Evolutionary conservation across 345 rosid species (phyloP).

Genomic region (Acer yangbiense): DNA sequence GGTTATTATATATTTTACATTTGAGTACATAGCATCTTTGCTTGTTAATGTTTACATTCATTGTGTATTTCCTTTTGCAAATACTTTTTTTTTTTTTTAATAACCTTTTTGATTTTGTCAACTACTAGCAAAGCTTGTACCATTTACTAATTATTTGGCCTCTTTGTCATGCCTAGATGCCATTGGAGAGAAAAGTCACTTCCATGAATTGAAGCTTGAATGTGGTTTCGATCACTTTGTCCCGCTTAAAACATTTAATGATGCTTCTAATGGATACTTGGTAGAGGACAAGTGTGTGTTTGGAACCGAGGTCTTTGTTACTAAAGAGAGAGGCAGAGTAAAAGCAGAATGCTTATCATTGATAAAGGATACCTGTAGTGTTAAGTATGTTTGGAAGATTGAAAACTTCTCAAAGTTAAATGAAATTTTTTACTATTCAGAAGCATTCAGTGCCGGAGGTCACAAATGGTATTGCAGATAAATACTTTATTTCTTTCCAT

Average conservation of each 20-base stretch:
- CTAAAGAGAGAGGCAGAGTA: conserved; percentile 36
- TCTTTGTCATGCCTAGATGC: conserved; percentile 29
- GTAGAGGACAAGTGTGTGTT: conserved; percentile 39
- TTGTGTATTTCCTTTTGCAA: too few species aligned
- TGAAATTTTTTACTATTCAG: conserved; percentile 18
- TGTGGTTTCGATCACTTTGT: conserved; percentile 48
- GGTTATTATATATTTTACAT: conserved; percentile 24
- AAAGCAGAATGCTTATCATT: conserved; percentile 38
- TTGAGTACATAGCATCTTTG: background rate
- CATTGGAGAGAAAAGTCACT: conserved; percentile 34
- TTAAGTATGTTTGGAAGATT: conserved; percentile 39
- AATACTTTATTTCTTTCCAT: background rate
- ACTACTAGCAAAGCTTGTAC: background rate
- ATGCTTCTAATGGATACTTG: conserved; percentile 39
- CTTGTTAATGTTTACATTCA: background rate
- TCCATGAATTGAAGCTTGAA: conserved; percentile 36
- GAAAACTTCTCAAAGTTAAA: conserved; percentile 31
- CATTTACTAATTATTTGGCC: background rate
- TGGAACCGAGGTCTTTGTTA: conserved; percentile 47
- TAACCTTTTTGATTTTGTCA: background rate
- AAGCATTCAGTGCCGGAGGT: conserved; percentile 29
- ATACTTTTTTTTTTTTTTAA: too few species aligned
- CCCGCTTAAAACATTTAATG: conserved; percentile 22
- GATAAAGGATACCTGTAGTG: conserved; percentile 17
- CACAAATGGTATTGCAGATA: conserved; percentile 35